Base-by-base conservation (phyloP, 768 basidiomycete genomes). In the Suillus cothurnatus region DNA sequence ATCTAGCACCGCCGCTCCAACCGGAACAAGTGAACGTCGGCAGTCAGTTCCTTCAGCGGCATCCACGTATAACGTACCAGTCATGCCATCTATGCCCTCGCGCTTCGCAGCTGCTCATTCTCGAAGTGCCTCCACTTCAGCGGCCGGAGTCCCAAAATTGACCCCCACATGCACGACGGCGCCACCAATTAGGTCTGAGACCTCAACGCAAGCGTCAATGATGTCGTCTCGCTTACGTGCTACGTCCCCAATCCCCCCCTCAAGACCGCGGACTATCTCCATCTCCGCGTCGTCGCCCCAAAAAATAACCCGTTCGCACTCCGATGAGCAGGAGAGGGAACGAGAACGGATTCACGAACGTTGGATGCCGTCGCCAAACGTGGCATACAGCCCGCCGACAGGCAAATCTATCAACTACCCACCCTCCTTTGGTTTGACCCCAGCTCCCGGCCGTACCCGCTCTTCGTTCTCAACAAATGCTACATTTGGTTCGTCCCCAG, bases 271-370 rank as follows among this genome's bases (percentile, higher is more conserved):
- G 52, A 76, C 80, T 65, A 78, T 86, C 71, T 84, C 86, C 23
- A 77, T 78, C 61, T 71, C 79, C 6, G 66, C 74, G 43, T 79
- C 84, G 19, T 83, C 84, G 31, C 84, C 87, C 61, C 82, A 84
- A 53, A 86, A 85, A 81, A 84, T 87, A 77, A 73, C 69, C 57
- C 84, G 87, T 61, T 85, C 86, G 38, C 81, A 85, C 66, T 87
- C 87, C 63, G 89, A 90, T 71, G 88, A 89, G 77, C 89, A 88
- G 68, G 79, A 78, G 64, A 76, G 75, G 14, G 14, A 6, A 14
- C 12, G 6, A 49, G 23, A 49, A 6, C 47, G 5, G 26, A 26
- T 26, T 50, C 15, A 50, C 26, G 26, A 50, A 50, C 49, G 49
- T 50, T 50, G 49, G 49, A 26, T 50, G 15, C 49, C 49, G 3